phyloP scores from a whole-genome alignment of 83 land plant genomes.

The Picea mariana region DNA sequence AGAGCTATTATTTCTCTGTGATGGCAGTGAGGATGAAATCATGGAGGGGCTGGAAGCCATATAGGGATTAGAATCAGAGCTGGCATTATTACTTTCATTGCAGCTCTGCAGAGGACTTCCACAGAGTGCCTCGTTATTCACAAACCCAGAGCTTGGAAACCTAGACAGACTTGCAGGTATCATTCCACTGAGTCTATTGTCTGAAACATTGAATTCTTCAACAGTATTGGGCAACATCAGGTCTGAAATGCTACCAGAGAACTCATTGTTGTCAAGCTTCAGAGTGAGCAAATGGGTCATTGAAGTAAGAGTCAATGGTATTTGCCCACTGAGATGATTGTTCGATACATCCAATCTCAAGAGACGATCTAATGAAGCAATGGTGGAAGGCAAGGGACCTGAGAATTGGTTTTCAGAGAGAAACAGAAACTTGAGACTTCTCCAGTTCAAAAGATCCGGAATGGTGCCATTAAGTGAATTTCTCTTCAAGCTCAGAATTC shows the following conservation, averaged over 20 bases:
- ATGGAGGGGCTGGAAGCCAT: neutral
- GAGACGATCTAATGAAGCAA: conserved; percentile 36
- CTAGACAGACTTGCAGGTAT: conserved; percentile 15
- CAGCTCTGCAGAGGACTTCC: conserved; percentile 50
- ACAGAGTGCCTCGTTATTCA: too few species aligned
- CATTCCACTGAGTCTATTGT: conserved; percentile 12
- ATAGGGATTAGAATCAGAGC: neutral
- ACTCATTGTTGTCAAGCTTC: conserved; percentile 16
- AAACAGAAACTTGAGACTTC: conserved; percentile 44
- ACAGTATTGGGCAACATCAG: conserved; percentile 2
- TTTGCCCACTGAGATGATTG: conserved; percentile 46
- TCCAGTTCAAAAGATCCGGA: conserved; percentile 46
- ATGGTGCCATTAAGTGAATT: conserved; percentile 56
- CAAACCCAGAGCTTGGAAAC: conserved; percentile 8
- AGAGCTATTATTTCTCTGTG: neutral
- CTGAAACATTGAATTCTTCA: conserved; percentile 14
- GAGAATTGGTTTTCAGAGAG: conserved; percentile 38
- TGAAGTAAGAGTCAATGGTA: conserved; percentile 24
- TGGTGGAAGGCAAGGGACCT: conserved; percentile 46
- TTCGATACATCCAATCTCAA: conserved; percentile 43
- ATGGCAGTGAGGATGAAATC: conserved; percentile 6
- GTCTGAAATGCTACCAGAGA: conserved; percentile 18
- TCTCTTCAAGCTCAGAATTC: conserved; percentile 45
- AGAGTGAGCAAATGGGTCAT: conserved; percentile 35
- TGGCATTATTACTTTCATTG: neutral